These are phyloP conservation scores for Mucor lusitanicus DNA, from an alignment of 371 early-diverging fungal genomes.

Conservation along the genomic window DNA sequence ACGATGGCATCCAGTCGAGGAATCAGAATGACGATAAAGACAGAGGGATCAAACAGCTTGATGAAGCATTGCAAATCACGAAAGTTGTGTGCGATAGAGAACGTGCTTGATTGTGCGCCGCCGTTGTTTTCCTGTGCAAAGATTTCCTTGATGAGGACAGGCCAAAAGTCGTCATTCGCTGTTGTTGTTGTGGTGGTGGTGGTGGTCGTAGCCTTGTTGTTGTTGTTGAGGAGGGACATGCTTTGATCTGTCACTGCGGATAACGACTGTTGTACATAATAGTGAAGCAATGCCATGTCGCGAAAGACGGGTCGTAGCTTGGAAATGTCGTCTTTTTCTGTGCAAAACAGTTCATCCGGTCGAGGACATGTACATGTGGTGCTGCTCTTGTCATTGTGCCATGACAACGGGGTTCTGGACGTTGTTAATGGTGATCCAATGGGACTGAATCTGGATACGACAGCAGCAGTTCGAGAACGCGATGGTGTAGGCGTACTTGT, in stretches of 20 bases:
- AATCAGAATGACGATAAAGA: conserved; percentile 63
- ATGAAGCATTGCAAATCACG: conserved; percentile 65
- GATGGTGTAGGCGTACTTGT: not conserved
- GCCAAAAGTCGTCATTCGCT: conserved; percentile 41
- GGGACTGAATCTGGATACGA: conserved; percentile 27
- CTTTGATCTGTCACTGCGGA: conserved; percentile 55
- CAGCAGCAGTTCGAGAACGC: conserved; percentile 19
- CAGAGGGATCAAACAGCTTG: conserved; percentile 61
- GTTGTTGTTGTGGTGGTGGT: no score
- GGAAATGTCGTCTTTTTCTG: conserved; percentile 29
- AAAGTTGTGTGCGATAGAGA: conserved; percentile 15
- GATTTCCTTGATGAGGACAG: conserved; percentile 44
- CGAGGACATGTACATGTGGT: conserved; percentile 16
- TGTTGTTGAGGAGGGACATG: conserved; percentile 54
- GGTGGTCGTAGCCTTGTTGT: conserved; percentile 31
- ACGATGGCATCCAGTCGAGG: conserved; percentile 58
- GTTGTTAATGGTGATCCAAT: conserved; percentile 13
- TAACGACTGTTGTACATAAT: conserved; percentile 52
- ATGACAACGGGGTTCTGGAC: conserved; percentile 12
- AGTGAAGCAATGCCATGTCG: conserved; percentile 37
- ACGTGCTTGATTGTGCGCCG: conserved; percentile 21
- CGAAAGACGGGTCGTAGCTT: conserved; percentile 19
- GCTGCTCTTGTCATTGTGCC: conserved; percentile 18
- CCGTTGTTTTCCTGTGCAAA: conserved; percentile 37
- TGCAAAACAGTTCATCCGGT: conserved; percentile 32